phyloP scores from a whole-genome alignment of 176 grass and related monocot genomes.

The Phoenix roebelenii region DNA sequence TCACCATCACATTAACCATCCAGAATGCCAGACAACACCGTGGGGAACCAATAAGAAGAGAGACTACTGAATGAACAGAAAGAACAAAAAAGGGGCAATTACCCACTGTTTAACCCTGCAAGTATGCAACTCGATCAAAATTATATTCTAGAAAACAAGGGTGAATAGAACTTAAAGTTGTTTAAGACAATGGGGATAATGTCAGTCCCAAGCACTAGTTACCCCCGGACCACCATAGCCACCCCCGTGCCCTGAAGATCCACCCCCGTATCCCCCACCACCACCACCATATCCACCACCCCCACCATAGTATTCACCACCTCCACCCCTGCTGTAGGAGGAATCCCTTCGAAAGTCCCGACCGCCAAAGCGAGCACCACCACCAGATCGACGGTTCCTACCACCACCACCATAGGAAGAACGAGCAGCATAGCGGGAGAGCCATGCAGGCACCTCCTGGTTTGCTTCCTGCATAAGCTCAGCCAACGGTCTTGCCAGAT shows the following conservation, averaged over 20 bases:
- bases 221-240: constrained; percentile 2
- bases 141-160: constrained; percentile 12
- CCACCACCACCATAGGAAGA: constrained; percentile 20
- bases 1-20: background rate
- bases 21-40: background rate
- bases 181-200: constrained; percentile 4
- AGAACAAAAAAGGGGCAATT: background rate
- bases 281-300: constrained; percentile 6
- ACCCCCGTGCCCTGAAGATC: background rate
- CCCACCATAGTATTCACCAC: constrained; percentile 3
- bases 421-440: constrained; percentile 13
- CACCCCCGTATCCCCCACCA: background rate
- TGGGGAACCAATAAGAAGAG: constrained; percentile 3
- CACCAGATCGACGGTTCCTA: constrained; percentile 22
- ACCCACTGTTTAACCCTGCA: constrained; percentile 3
- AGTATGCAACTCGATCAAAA: constrained; percentile 2
- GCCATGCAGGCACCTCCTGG: constrained; percentile 28
- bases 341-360: constrained; percentile 1
- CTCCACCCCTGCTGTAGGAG: background rate
- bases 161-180: background rate
- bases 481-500: constrained; percentile 3
- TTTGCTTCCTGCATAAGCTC: constrained; percentile 26
- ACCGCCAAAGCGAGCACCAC: constrained; percentile 5
- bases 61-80: constrained; percentile 7
- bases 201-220: constrained; percentile 6